phyloP scores from a whole-genome alignment of 2,329 filamentous ascomycete genomes.

The Ambrosiella xylebori region DNA sequence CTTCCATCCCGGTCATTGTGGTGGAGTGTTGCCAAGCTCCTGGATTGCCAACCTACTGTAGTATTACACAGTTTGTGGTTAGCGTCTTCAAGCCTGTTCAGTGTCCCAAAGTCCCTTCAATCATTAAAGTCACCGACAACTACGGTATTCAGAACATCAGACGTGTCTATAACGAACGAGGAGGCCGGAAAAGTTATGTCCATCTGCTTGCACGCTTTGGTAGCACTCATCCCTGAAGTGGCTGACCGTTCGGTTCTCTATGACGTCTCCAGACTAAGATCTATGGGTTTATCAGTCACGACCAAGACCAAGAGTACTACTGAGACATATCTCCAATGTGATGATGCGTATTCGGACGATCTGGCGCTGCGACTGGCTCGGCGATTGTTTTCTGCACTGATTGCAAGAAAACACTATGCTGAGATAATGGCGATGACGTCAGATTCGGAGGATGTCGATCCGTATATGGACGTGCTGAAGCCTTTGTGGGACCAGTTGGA shows the following conservation, averaged over 20 bases:
- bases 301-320: slow-evolving; percentile 9
- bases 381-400: slow-evolving; percentile 40
- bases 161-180: slow-evolving; percentile 25
- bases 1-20: slow-evolving; percentile 44
- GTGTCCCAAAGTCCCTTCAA: slow-evolving; percentile 31
- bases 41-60: slow-evolving; percentile 36
- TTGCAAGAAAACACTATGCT: slow-evolving; percentile 33
- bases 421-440: slow-evolving; percentile 22
- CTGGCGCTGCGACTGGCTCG: slow-evolving; percentile 40
- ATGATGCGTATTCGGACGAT: slow-evolving; percentile 46
- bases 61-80: slow-evolving; percentile 50
- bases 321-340: slow-evolving; percentile 27
- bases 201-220: slow-evolving; percentile 44
- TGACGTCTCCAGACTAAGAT: slow-evolving; percentile 43
- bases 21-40: slow-evolving; percentile 46
- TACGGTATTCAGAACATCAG: slow-evolving; percentile 21
- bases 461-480: slow-evolving; percentile 27
- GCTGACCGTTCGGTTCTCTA: slow-evolving; percentile 31
- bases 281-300: slow-evolving; percentile 35
- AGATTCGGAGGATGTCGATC: slow-evolving; percentile 19
- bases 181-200: slow-evolving; percentile 38
- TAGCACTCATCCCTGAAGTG: slow-evolving; percentile 38
- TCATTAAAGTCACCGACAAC: slow-evolving; percentile 23
- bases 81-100: slow-evolving; percentile 39
- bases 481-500: slow-evolving; percentile 37